Conservation (phyloP, 73 alveolate species). For the Paramecium biaurelia region DNA sequence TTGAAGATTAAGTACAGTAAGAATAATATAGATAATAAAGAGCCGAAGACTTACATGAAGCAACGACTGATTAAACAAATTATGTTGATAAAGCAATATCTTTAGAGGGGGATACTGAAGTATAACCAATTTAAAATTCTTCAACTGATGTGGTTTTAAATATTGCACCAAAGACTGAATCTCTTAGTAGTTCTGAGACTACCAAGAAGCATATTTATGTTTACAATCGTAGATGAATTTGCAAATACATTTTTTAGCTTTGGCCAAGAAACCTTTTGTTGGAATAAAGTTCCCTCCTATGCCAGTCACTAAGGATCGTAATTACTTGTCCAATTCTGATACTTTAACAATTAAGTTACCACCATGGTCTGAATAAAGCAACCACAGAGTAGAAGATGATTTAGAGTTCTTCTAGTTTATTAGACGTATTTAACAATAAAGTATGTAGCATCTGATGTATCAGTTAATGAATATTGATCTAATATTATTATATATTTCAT, state of each 20-base stretch:
- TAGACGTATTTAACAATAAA: background rate
- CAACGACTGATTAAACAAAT: background rate
- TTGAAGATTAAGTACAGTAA: background rate
- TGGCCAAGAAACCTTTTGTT: conserved; percentile 49
- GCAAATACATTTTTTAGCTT: background rate
- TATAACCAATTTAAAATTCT: background rate
- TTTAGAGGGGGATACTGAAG: background rate
- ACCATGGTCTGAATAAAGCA: conserved; percentile 44
- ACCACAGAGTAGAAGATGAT: conserved; percentile 36
- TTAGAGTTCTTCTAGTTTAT: conserved; percentile 39
- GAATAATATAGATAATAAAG: background rate
- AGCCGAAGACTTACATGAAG: background rate
- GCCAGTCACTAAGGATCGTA: conserved; percentile 22
- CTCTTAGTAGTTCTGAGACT: background rate
- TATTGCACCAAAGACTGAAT: conserved; percentile 11
- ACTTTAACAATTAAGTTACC: background rate
- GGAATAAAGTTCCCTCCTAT: conserved; percentile 35
- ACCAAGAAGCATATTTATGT: conserved; percentile 11
- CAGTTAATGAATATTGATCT: conserved; percentile 46
- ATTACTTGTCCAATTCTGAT: conserved; percentile 25
- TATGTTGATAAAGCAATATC: background rate
- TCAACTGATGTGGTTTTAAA: background rate
- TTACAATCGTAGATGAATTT: conserved; percentile 25
- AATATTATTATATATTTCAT: background rate
- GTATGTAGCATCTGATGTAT: conserved; percentile 35